These are phyloP conservation scores for Nidula niveotomentosa DNA, from an alignment of 1,284 basidiomycete species.

Conservation along the genomic window DNA sequence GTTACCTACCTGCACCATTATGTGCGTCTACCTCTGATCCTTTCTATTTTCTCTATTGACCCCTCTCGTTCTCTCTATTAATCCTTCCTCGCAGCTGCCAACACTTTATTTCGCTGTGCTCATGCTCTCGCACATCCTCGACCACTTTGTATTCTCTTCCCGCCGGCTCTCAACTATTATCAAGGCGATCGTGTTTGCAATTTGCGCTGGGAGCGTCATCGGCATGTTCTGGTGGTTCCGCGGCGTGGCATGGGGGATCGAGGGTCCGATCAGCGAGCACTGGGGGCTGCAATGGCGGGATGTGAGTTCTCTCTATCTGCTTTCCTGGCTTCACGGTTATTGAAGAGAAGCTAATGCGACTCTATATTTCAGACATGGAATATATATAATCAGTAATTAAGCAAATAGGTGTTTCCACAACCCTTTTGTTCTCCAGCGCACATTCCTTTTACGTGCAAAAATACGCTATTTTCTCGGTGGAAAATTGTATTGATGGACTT, in stretches of 20 bases:
- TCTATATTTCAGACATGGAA: conserved; percentile 33
- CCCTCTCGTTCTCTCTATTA: background rate
- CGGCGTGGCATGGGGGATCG: conserved; percentile 86
- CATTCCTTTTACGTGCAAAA: no score
- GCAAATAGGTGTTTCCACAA: no score
- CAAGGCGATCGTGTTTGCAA: conserved; percentile 74
- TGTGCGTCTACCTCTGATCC: conserved; percentile 37
- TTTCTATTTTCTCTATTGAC: conserved; percentile 1
- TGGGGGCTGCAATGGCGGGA: conserved; percentile 83
- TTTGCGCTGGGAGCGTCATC: conserved; percentile 62
- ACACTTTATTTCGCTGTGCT: conserved; percentile 96
- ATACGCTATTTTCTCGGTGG: no score
- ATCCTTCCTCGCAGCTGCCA: conserved; percentile 63
- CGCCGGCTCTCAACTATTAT: conserved; percentile 57
- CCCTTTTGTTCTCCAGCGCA: no score
- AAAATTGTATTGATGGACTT: no score
- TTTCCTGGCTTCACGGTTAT: background rate
- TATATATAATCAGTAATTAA: conserved; percentile 31
- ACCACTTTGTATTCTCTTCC: conserved; percentile 89
- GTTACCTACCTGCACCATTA: conserved; percentile 93
- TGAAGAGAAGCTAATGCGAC: conserved; percentile 4
- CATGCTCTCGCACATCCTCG: conserved; percentile 88
- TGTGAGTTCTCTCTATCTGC: conserved; percentile 3
- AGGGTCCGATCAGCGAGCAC: conserved; percentile 80
- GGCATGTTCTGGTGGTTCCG: conserved; percentile 94